Evolutionary conservation across 441 rosid species (phyloP), one percentile per base, ranked within the genome.

Genomic region (Populus hybrid): DNA sequence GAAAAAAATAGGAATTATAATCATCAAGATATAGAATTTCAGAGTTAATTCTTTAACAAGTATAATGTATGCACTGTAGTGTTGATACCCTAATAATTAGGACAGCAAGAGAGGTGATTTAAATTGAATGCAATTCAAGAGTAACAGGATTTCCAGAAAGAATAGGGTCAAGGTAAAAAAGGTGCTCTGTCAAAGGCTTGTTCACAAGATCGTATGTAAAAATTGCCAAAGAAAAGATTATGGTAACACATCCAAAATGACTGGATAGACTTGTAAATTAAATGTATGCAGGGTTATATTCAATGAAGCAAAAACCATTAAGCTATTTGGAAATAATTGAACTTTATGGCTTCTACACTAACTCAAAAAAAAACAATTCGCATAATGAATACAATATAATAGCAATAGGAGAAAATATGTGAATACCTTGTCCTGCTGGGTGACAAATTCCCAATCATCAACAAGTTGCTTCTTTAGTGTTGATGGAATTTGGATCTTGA

Each of bases 371-470:
- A 71, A 32, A 32, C 32, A 65, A 26, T 65, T 77, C 19, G 10
- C 26, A 34, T 30, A 72, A 14, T 46, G 34, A 14, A 36, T 46
- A 46, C 57, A 38, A 23, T 40, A 42, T n/a, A 65, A 70, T 21
- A 70, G 38, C 69, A 69, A 10, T 21, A 46, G 19, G 9, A 3
- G 12, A 32, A 23, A 14, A 68, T n/a, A 1, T 7, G 28, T 36
- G 40, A 30, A 64, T 69, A 93, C 98, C 97, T 92, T 91, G 76
- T 96, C 98, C 86, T 90, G 93, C 81, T 89, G 95, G 75, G 79
- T 84, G 78, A 96, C 88, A 80, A 82, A 82, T 71, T 92, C 99
- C 94, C 93, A 91, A 82, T 96, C 98, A 81, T 91, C 99, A 84
- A 88, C 89, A 69, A 96, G 92, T 83, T 91, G 99, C 86, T 89